phyloP scores from a whole-genome alignment of 176 grass and related monocot genomes.

The Leersia perrieri region DNA sequence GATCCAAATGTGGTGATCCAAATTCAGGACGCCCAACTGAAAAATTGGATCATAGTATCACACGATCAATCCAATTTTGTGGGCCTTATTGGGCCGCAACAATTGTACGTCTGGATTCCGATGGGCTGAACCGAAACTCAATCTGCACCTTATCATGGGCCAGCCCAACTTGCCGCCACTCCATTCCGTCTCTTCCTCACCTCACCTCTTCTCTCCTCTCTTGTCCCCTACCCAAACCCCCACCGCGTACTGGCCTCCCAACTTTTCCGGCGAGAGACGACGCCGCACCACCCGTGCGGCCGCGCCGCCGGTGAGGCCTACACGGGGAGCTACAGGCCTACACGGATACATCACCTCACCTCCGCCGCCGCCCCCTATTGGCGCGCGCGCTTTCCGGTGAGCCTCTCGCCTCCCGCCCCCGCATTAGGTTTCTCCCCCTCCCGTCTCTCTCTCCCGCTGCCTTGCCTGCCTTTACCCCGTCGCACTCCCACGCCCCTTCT shows the following conservation, averaged over 20 bases:
- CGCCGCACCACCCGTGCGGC: neutral
- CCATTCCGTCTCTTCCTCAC: neutral
- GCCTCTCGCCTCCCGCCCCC: neutral
- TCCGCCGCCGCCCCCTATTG: slow-evolving; percentile 20
- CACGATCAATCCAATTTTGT: too few relatives aligned
- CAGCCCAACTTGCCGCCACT: neutral
- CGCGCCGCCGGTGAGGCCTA: neutral
- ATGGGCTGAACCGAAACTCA: too few relatives aligned
- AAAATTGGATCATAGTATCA: too few relatives aligned
- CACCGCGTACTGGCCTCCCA: neutral
- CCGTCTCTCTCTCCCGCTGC: neutral
- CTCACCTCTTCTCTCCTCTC: neutral
- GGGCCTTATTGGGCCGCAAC: too few relatives aligned
- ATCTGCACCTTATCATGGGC: neutral
- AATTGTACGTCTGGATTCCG: too few relatives aligned
- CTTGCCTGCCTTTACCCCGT: slow-evolving; percentile 1
- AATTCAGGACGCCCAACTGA: neutral
- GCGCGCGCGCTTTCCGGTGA: slow-evolving; percentile 2
- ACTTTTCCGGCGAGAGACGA: neutral
- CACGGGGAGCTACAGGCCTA: too few relatives aligned
- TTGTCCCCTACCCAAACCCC: slow-evolving; percentile 13
- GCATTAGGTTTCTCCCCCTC: neutral
- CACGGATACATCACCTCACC: too few relatives aligned
- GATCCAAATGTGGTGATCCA: neutral
- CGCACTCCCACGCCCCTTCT: neutral